Percentiles rank a stretch among this genome's conserved stretches.
Conservation (phyloP, 306 rosid genomes). For the Cucumis hystrix region DNA sequence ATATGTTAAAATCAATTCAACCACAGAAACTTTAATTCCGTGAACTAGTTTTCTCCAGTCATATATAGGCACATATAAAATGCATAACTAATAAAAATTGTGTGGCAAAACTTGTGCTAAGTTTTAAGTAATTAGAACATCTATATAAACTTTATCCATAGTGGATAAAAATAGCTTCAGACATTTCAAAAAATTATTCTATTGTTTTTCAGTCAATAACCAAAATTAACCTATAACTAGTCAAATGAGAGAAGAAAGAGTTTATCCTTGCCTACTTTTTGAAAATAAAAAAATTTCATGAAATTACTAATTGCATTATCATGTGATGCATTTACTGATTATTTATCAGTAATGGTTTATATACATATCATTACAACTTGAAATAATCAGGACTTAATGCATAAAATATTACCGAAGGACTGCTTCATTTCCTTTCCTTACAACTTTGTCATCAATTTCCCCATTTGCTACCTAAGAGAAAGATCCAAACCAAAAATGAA, state of each 20-base stretch:
- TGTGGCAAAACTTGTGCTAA: not conserved
- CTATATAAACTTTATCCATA: not conserved
- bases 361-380: not conserved
- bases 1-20: not conserved
- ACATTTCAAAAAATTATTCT: not conserved
- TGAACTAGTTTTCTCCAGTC: not conserved
- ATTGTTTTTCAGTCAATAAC: not conserved
- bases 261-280: not conserved
- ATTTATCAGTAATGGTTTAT: not conserved
- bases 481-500: not conserved
- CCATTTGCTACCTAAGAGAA: slow-evolving; percentile 76
- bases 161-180: not conserved
- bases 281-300: not conserved
- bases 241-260: not conserved
- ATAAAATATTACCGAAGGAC: slow-evolving; percentile 51
- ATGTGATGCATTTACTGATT: not conserved
- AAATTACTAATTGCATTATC: not conserved
- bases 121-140: not conserved
- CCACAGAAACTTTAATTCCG: not conserved
- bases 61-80: not conserved
- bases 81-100: not conserved
- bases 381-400: not conserved
- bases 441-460: slow-evolving; percentile 49
- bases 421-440: slow-evolving; percentile 91
- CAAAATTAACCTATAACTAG: not conserved